Conservation (phyloP, 176 grass and related monocot genomes). For the Rhynchospora tenuis region DNA sequence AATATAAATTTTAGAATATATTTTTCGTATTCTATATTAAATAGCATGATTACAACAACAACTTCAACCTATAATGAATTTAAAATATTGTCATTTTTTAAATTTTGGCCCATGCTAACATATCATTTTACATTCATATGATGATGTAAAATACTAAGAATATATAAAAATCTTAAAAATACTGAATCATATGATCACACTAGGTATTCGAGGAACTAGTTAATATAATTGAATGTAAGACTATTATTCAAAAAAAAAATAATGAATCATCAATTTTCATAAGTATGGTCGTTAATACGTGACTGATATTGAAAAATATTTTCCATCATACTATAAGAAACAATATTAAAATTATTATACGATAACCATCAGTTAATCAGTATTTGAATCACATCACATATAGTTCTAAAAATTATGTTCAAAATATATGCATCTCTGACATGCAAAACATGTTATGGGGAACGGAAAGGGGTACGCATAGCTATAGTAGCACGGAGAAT, state of each 20-base stretch:
- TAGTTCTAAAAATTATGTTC: no score
- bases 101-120: not conserved
- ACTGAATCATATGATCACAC: no score
- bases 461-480: not conserved
- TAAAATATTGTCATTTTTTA: not conserved
- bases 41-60: no score
- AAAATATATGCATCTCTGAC: not conserved
- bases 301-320: no score
- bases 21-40: no score
- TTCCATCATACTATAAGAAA: no score
- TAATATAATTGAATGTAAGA: not conserved
- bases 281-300: no score
- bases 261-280: no score
- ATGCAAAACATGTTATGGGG: not conserved
- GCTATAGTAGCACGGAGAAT: not conserved
- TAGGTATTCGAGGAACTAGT: not conserved
- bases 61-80: not conserved
- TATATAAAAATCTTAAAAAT: not conserved
- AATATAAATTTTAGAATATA: no score
- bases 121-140: not conserved
- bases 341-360: no score
- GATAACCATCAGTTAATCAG: no score
- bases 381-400: no score
- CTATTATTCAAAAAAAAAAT: not conserved
- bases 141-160: not conserved